Evolutionary conservation across 116 monocot species (phyloP).

Genomic region (Iris pallida): DNA sequence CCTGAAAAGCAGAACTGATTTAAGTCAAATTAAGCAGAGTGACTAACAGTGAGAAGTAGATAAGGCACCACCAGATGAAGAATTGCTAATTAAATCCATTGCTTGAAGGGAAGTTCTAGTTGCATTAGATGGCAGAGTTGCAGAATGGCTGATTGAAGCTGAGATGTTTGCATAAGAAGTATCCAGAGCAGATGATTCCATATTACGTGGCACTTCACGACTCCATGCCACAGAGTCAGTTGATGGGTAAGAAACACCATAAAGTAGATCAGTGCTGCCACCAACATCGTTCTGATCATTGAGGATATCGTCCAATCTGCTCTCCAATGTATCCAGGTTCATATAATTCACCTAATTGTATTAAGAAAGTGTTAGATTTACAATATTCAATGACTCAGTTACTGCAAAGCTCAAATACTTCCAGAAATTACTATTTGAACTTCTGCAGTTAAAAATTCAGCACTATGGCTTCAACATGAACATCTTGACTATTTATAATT

Average conservation of each 20-base stretch:
- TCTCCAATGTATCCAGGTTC: neutral
- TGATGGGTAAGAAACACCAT: neutral
- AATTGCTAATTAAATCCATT: neutral
- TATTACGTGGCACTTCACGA: neutral
- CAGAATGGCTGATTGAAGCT: neutral
- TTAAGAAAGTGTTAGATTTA: neutral
- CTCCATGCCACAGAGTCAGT: neutral
- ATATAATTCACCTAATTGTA: neutral
- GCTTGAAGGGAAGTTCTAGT: neutral
- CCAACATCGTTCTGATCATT: neutral
- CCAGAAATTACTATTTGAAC: too few species aligned
- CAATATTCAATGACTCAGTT: neutral
- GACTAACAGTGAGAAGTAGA: constrained; percentile 25
- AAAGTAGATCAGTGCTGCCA: neutral
- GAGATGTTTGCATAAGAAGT: neutral
- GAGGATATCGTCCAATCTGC: neutral
- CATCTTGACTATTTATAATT: too few species aligned
- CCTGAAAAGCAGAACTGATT: neutral
- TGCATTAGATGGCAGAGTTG: neutral
- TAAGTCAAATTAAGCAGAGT: neutral
- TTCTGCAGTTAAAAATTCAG: too few species aligned
- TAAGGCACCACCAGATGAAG: neutral
- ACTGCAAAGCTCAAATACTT: too few species aligned
- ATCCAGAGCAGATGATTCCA: neutral
- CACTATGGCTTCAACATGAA: too few species aligned